phyloP scores from a whole-genome alignment of 1,284 basidiomycete species.

The Neonothopanus nambi region DNA sequence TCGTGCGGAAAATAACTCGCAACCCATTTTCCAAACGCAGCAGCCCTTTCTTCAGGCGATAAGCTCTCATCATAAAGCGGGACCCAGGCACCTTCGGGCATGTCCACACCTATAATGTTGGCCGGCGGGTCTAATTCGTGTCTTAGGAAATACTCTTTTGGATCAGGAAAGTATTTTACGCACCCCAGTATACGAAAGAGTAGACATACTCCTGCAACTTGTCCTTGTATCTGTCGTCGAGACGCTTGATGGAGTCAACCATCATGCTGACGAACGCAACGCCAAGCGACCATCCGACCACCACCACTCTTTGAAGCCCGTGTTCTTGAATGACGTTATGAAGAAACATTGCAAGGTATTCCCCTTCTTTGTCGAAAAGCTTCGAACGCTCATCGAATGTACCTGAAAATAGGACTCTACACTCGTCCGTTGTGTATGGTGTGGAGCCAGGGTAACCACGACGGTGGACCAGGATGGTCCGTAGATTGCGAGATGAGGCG shows the following conservation, averaged over 20 bases:
- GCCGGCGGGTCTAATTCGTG: conserved; percentile 13
- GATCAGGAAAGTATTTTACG: neutral
- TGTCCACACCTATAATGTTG: conserved; percentile 11
- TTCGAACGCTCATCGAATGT: conserved; percentile 10
- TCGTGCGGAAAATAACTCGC: conserved; percentile 20
- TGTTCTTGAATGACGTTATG: conserved; percentile 15
- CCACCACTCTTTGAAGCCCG: conserved; percentile 6
- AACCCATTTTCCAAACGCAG: conserved; percentile 22
- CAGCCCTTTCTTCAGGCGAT: conserved; percentile 13
- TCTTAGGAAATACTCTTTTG: neutral
- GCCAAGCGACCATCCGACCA: conserved; percentile 21
- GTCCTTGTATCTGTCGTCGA: too few species aligned
- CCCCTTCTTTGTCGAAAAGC: conserved; percentile 12
- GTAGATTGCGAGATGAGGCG: neutral
- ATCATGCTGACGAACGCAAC: conserved; percentile 10
- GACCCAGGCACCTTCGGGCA: conserved; percentile 12
- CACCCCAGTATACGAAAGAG: conserved; percentile 17
- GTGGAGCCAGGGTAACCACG: conserved; percentile 22
- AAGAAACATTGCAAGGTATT: conserved; percentile 14
- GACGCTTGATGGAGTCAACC: conserved; percentile 12
- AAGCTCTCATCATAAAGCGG: conserved; percentile 14
- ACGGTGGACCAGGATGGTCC: conserved; percentile 19
- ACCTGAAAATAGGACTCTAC: conserved; percentile 8
- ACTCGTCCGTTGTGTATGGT: conserved; percentile 16
- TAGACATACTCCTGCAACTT: neutral